Base-by-base conservation (phyloP, 139 green algal species). In the Haematococcus sp. region DNA sequence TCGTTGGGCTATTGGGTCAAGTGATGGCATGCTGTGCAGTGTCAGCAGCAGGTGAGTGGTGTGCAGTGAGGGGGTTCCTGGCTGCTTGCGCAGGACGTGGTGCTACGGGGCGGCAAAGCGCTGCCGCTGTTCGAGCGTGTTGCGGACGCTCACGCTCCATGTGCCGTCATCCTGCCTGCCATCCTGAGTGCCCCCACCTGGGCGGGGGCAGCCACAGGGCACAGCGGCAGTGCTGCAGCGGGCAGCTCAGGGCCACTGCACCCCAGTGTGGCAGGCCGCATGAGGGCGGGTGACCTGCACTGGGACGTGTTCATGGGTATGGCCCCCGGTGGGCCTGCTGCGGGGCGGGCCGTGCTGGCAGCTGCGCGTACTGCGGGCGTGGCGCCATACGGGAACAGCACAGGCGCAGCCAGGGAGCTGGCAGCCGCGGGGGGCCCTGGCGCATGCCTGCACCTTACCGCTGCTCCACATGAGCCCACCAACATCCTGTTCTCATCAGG, bases 401-500 rank as follows among this genome's bases (percentile, higher is more conserved):
- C 7, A 11, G 40, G 11, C 7, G 40, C 40, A 7, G 40, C 40
- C 40, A 49, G 7, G 11, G 40, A 11, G 7, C 52, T 74, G 4
- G 15, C 32, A 2, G 76, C 46, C 7, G 25, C 40, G 22, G 44
- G 31, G 0, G 5, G 15, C 4, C 66, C 27, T 2, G 27, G 40
- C 40, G 40, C 40, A 9, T 63, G 20, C n/a, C 44, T 72, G 44
- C 74, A 88, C 34, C 31, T 85, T 0, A 11, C 40, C 7, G 80
- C 76, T 1, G 65, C 78, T n/a, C 70, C 82, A 0, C 43, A 83
- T 56, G 84, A 83, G 17, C 40, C 75, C 30, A 90, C 77, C 55
- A 93, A 92, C 75, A 88, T 98, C 33, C 85, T 98, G 13, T 98
- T 98, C 80, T 96, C 88, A 5, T 97, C 91, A 0, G 94, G 94